Evolutionary conservation across 2,329 filamentous ascomycete species (phyloP).

Genomic region (Paecilomyces variotii): DNA sequence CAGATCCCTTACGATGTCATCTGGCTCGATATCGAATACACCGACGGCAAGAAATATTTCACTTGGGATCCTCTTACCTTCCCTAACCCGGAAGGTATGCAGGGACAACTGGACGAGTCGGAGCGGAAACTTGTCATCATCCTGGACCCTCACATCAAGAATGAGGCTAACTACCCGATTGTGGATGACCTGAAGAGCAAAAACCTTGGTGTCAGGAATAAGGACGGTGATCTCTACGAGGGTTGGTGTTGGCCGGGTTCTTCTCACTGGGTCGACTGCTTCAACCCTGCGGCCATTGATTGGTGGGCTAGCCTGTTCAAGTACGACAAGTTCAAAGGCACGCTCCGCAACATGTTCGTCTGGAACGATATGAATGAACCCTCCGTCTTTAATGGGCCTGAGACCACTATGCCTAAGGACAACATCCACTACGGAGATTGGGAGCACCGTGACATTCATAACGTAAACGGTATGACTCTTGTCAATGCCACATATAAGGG

Average conservation of each 20-base stretch:
- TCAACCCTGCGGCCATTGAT: slow-evolving; percentile 80
- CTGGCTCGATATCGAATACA: slow-evolving; percentile 98
- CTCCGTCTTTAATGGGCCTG: slow-evolving; percentile 95
- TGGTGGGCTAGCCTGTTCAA: slow-evolving; percentile 92
- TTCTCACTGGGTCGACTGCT: slow-evolving; percentile 92
- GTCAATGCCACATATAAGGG: slow-evolving; percentile 90
- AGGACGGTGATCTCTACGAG: slow-evolving; percentile 80
- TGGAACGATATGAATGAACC: slow-evolving; percentile 99
- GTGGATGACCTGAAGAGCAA: slow-evolving; percentile 76
- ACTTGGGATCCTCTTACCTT: slow-evolving; percentile 92
- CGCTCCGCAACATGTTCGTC: slow-evolving; percentile 77
- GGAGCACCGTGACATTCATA: slow-evolving; percentile 97
- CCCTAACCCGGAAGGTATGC: slow-evolving; percentile 76
- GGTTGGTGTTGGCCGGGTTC: slow-evolving; percentile 99
- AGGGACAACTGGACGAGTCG: slow-evolving; percentile 73
- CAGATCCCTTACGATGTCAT: slow-evolving; percentile 98
- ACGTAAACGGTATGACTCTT: slow-evolving; percentile 90
- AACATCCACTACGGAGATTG: slow-evolving; percentile 85
- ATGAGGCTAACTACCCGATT: slow-evolving; percentile 67
- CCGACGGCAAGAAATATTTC: slow-evolving; percentile 95
- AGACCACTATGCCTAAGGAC: slow-evolving; percentile 98
- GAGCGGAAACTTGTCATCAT: slow-evolving; percentile 88
- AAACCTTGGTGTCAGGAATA: slow-evolving; percentile 77
- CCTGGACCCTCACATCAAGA: slow-evolving; percentile 98
- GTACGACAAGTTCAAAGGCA: slow-evolving; percentile 80